Conservation (phyloP, 2,329 filamentous ascomycete species). For the Aspergillus sp. region DNA sequence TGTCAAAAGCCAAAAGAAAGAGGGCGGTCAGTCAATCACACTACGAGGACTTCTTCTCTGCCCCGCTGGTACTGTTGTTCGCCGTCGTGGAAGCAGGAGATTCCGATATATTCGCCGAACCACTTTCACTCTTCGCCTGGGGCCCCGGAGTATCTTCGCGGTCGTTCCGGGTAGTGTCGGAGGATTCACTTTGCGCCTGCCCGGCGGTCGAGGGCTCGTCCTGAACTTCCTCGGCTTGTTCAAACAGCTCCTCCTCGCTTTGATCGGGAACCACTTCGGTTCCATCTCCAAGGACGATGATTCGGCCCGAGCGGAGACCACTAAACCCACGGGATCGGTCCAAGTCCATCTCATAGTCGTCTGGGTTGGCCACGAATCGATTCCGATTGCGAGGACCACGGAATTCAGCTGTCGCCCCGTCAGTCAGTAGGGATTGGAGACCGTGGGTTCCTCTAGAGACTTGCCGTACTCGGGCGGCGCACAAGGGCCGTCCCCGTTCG, state of each 20-base stretch:
- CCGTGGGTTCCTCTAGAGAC: slow-evolving; percentile 47
- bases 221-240: slow-evolving; percentile 78
- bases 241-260: slow-evolving; percentile 89
- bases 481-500: slow-evolving; percentile 94
- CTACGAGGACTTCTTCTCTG: slow-evolving; percentile 21
- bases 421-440: slow-evolving; percentile 37
- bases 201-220: slow-evolving; percentile 58
- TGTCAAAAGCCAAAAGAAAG: slow-evolving; percentile 13
- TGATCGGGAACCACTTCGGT: slow-evolving; percentile 86
- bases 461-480: slow-evolving; percentile 99
- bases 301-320: slow-evolving; percentile 63
- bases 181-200: slow-evolving; percentile 63
- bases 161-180: slow-evolving; percentile 33
- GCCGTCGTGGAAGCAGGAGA: slow-evolving; percentile 32
- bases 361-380: slow-evolving; percentile 70
- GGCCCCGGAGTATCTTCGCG: slow-evolving; percentile 49
- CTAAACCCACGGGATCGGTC: slow-evolving; percentile 60
- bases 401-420: slow-evolving; percentile 63
- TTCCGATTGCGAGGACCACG: slow-evolving; percentile 75
- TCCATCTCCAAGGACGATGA: slow-evolving; percentile 92
- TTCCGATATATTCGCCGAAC: slow-evolving; percentile 27
- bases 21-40: slow-evolving; percentile 9
- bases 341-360: slow-evolving; percentile 48
- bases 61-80: slow-evolving; percentile 5
- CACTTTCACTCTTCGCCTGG: slow-evolving; percentile 28